A percentile compares a stretch with the other conserved stretches of the same genome.
phyloP scores from a whole-genome alignment of 768 basidiomycete genomes.

The Termitomyces sp. region DNA sequence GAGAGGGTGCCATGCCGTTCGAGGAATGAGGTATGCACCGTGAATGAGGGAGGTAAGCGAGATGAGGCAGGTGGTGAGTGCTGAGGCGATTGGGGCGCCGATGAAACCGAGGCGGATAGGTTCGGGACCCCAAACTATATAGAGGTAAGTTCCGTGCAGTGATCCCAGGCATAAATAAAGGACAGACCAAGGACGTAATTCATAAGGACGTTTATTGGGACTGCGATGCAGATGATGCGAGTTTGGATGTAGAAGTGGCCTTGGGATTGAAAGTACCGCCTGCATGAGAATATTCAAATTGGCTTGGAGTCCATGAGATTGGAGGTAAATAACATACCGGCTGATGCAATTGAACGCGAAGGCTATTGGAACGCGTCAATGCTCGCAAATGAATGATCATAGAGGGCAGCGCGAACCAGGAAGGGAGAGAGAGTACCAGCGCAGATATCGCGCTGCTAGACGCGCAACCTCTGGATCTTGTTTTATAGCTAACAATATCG shows the following conservation, averaged over 20 bases:
- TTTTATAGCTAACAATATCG: slow-evolving; percentile 64
- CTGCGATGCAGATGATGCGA: slow-evolving; percentile 72
- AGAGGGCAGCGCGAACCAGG: slow-evolving; percentile 40
- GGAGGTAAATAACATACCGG: too few relatives aligned
- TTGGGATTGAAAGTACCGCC: slow-evolving; percentile 80
- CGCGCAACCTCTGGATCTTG: slow-evolving; percentile 83
- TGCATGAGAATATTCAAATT: slow-evolving; percentile 10
- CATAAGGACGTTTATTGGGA: slow-evolving; percentile 78
- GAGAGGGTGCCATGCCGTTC: slow-evolving; percentile 80
- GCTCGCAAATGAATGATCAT: background rate
- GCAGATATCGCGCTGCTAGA: slow-evolving; percentile 72
- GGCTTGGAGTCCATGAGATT: too few relatives aligned
- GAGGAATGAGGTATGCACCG: slow-evolving; percentile 59
- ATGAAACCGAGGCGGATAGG: slow-evolving; percentile 79
- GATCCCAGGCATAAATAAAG: too few relatives aligned
- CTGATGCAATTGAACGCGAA: slow-evolving; percentile 5
- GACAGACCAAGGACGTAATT: slow-evolving; percentile 74
- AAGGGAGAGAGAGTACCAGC: slow-evolving; percentile 69
- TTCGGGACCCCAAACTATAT: slow-evolving; percentile 73
- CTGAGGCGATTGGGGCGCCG: slow-evolving; percentile 87
- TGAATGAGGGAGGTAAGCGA: slow-evolving; percentile 56
- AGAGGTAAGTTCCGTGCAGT: too few relatives aligned
- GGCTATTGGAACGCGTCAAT: slow-evolving; percentile 14
- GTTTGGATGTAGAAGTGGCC: slow-evolving; percentile 87
- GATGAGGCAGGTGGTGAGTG: slow-evolving; percentile 81